Percentiles rank a stretch among this genome's conserved stretches.
Evolutionary conservation across 2,329 filamentous ascomycete species (phyloP).

Genomic region (Beauveria scarabaeidicola): DNA sequence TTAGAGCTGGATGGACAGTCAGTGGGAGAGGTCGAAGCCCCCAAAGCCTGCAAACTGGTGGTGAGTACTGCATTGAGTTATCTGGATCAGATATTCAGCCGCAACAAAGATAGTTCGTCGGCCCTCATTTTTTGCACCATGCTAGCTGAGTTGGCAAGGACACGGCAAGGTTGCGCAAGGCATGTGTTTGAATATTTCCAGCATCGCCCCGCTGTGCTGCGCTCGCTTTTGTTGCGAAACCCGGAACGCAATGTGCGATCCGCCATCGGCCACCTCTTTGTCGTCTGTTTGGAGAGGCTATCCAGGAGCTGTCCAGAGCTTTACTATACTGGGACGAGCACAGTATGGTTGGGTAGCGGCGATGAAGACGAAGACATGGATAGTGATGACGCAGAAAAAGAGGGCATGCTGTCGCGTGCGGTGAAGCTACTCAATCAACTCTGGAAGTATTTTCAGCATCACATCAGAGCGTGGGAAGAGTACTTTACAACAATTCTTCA

Average conservation of each 20-base stretch:
- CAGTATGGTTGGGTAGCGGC: neutral
- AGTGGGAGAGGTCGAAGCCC: neutral
- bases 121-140: conserved; percentile 48
- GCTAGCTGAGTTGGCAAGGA: conserved; percentile 37
- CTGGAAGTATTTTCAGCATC: conserved; percentile 54
- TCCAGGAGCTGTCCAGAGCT: conserved; percentile 36
- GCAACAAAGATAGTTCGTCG: conserved; percentile 59
- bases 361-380: conserved; percentile 7
- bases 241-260: conserved; percentile 47
- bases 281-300: conserved; percentile 44
- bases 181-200: conserved; percentile 55
- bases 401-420: conserved; percentile 26
- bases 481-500: conserved; percentile 62
- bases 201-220: conserved; percentile 46
- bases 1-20: neutral
- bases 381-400: conserved; percentile 1
- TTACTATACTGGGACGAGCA: conserved; percentile 28
- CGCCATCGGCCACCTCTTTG: conserved; percentile 42
- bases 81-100: conserved; percentile 65
- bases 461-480: conserved; percentile 64
- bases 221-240: conserved; percentile 56
- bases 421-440: conserved; percentile 45
- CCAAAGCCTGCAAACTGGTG: conserved; percentile 35
- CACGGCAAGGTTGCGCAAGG: conserved; percentile 47
- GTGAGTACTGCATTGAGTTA: conserved; percentile 54